Conservation (phyloP, 1,284 basidiomycete species). For the Austroboletus sp. region DNA sequence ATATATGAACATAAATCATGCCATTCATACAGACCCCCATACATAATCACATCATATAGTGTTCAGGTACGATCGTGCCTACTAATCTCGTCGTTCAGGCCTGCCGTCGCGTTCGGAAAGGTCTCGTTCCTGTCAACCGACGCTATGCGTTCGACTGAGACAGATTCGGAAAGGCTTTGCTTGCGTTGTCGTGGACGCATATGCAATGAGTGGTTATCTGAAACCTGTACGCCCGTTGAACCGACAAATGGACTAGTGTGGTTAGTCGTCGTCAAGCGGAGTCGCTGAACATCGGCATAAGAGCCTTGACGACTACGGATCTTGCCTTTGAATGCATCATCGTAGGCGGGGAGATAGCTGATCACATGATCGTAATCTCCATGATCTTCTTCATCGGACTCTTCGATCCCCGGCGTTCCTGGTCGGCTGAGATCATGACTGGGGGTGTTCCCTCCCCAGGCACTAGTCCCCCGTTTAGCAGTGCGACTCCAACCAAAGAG, state of each 20-base stretch:
- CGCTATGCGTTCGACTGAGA: slow-evolving; percentile 59
- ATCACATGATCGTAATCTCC: slow-evolving; percentile 79
- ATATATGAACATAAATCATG: slow-evolving; percentile 27
- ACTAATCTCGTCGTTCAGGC: slow-evolving; percentile 58
- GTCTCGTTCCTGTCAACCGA: slow-evolving; percentile 47
- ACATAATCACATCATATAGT: slow-evolving; percentile 11
- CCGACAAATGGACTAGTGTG: slow-evolving; percentile 7
- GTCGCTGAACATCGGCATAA: slow-evolving; percentile 70
- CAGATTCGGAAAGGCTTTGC: slow-evolving; percentile 55
- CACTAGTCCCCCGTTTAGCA: slow-evolving; percentile 63
- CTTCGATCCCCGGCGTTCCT: slow-evolving; percentile 63
- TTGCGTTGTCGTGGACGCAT: slow-evolving; percentile 51
- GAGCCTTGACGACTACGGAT: slow-evolving; percentile 65
- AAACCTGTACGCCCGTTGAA: slow-evolving; percentile 20
- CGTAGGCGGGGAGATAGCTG: slow-evolving; percentile 49
- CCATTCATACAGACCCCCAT: slow-evolving; percentile 12
- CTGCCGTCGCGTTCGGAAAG: slow-evolving; percentile 51
- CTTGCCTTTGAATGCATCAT: slow-evolving; percentile 40
- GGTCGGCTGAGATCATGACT: slow-evolving; percentile 58
- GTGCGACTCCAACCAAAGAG: slow-evolving; percentile 87
- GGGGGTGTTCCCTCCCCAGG: slow-evolving; percentile 57
- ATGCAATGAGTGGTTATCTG: slow-evolving; percentile 39
- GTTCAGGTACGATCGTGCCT: slow-evolving; percentile 31
- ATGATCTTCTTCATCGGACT: slow-evolving; percentile 68
- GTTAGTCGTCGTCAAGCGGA: slow-evolving; percentile 41